A percentile compares a stretch with the other conserved stretches of the same genome.
Conservation (phyloP, 768 basidiomycete species). For the Termitomyces sp. region DNA sequence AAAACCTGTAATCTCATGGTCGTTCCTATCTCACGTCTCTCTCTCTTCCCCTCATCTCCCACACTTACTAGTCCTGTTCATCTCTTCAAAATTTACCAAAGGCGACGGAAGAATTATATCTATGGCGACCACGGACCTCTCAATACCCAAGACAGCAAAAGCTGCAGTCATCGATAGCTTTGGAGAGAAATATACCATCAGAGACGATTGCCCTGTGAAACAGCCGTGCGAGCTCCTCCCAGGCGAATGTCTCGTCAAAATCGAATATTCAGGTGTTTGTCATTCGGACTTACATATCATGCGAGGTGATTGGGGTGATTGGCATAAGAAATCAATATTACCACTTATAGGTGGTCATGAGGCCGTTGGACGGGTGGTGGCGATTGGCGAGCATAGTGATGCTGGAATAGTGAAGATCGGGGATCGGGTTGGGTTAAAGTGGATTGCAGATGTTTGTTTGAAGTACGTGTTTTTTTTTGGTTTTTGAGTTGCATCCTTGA, state of each 20-base stretch:
- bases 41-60: neutral
- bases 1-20: neutral
- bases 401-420: conserved; percentile 55
- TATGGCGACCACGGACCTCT: neutral
- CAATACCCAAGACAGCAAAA: conserved; percentile 32
- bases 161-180: conserved; percentile 33
- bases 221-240: conserved; percentile 54
- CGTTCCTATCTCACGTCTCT: neutral
- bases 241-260: conserved; percentile 67
- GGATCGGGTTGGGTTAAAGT: conserved; percentile 78
- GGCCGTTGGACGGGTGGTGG: conserved; percentile 75
- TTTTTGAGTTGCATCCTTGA: no score
- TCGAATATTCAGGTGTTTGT: conserved; percentile 62
- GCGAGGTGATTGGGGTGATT: conserved; percentile 57
- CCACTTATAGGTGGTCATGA: conserved; percentile 78
- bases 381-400: conserved; percentile 61
- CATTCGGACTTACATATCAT: conserved; percentile 75
- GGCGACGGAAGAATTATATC: neutral
- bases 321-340: conserved; percentile 48
- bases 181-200: conserved; percentile 27
- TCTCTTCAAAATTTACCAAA: no score
- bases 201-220: conserved; percentile 48
- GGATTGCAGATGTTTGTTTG: conserved; percentile 43
- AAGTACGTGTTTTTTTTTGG: conserved; percentile 21
- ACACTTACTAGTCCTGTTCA: no score